These are phyloP conservation scores for Tuber microsphaerosporum DNA, from an alignment of 495 filamentous ascomycete species.

Conservation along the genomic window DNA sequence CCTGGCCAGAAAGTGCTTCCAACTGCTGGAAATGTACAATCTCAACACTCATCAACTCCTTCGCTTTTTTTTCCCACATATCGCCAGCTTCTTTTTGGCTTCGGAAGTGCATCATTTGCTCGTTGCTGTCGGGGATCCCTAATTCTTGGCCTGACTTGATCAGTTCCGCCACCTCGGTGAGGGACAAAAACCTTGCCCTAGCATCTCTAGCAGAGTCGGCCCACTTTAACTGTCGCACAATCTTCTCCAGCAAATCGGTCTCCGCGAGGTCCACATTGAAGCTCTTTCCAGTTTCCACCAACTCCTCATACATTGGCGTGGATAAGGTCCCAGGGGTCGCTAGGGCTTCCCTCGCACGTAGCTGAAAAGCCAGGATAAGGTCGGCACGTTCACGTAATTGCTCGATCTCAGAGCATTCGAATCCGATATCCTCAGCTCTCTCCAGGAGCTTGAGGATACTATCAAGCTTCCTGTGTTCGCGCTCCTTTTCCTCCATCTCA, in stretches of 20 bases:
- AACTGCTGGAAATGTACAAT: slow-evolving; percentile 87
- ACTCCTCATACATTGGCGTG: slow-evolving; percentile 73
- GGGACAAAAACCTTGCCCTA: slow-evolving; percentile 55
- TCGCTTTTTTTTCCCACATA: slow-evolving; percentile 87
- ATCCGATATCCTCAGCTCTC: slow-evolving; percentile 79
- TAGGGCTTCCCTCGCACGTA: slow-evolving; percentile 63
- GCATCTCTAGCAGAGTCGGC: slow-evolving; percentile 65
- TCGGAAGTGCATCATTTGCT: slow-evolving; percentile 65
- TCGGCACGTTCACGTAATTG: slow-evolving; percentile 80
- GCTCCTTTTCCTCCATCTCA: slow-evolving; percentile 82
- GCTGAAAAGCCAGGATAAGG: slow-evolving; percentile 79
- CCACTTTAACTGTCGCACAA: slow-evolving; percentile 83
- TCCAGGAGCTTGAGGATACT: slow-evolving; percentile 79
- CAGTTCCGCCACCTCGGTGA: slow-evolving; percentile 70
- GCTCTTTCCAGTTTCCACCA: slow-evolving; percentile 75
- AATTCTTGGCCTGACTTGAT: slow-evolving; percentile 68
- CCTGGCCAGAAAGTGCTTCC: slow-evolving; percentile 73
- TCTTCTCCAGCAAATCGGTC: slow-evolving; percentile 70
- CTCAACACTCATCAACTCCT: slow-evolving; percentile 86
- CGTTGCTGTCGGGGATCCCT: slow-evolving; percentile 67
- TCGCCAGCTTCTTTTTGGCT: slow-evolving; percentile 69
- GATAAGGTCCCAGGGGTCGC: slow-evolving; percentile 54
- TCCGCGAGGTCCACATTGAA: slow-evolving; percentile 96
- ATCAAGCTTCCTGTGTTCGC: slow-evolving; percentile 80
- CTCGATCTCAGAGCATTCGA: slow-evolving; percentile 89